Base-by-base conservation (phyloP, 495 filamentous ascomycete genomes). In the Annulohypoxylon moriforme region DNA sequence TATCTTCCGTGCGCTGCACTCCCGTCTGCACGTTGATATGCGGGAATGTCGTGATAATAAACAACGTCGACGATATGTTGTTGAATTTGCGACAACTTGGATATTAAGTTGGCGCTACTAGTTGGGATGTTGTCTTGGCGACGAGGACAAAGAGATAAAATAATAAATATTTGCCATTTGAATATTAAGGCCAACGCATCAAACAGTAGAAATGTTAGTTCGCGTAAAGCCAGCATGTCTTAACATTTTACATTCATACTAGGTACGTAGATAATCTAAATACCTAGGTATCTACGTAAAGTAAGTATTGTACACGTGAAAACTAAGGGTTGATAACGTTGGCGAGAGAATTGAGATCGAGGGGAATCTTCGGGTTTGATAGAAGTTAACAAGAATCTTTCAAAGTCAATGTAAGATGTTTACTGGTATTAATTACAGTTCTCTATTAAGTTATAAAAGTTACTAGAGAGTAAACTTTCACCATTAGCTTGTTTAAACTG, bases 1-100 rank as follows among this genome's bases (percentile, higher is more conserved):
- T 9, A 36, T 50, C 60, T 34, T 36, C 60, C 44, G 44, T 52
- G 46, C 60, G 6, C 60, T 62, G 40, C 58, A n/a, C 25, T 22
- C 40, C 38, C 38, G 16, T 33, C 38, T 60, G 58, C 25, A 47
- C 31, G 38, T 42, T 60, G 18, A 24, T 50, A 27, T 27, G 27
- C 27, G 27, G 6, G 24, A 55, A n/a, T 55, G 25, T 55, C 50
- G 25, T 33, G 50, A 55, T 55, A 14, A 18, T 31, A 27, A 33
- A 18, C 27, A 33, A 33, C 50, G 14, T 14, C n/a, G 14, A 55
- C 27, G 14, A 29, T 3, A 55, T 34, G 50, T 33, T 29, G n/a
- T 44, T 44, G 16, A 44, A 44, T 44, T 44, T 44, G 36, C 11
- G 36, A 40, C 36, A 14, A 14, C 36, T 14, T 14, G 11, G 36